Base-by-base conservation (phyloP, 1,284 basidiomycete genomes). In the Apiotrichum brassicae region DNA sequence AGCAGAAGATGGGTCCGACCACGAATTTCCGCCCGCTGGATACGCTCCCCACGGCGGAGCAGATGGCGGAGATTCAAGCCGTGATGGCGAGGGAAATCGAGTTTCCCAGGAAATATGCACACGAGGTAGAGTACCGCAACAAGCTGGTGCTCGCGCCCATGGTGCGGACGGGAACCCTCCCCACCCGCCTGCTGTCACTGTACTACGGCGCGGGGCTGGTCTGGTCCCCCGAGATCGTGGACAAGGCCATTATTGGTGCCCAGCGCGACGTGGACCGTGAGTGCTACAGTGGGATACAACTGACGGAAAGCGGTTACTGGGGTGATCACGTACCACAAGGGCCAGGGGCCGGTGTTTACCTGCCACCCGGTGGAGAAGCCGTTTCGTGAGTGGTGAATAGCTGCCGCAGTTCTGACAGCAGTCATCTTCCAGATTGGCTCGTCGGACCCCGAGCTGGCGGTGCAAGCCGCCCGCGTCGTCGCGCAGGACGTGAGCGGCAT, bases 171-270 rank as follows among this genome's bases (percentile, higher is more conserved):
- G 89, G 92, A 54, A 84, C 84, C 59, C 76, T 47, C 25, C 46
- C 56, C 14, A 46, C 51, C 58, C 83, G 91, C 34, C 72, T 94
- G 16, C 85, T 91, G 57, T 84, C 90, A 8, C 78, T 98, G 37
- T 91, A 94, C 62, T 86, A 97, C 65, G 94, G 94, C 2, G 94
- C 94, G 3, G 84, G 85, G 14, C 78, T 98, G 5, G 94, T 99
- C 1, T 99, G 95, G 95, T 85, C 88, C 11, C 95, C 94, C 0
- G 95, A 98, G 68, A 86, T 91, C 39, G 86, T 99, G 6, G 95
- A 99, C 74, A 90, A 87, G 71, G 95, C 95, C 13, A 92, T 99
- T 51, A 78, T 98, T 39, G 88, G 93, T 49, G 76, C 87, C 0
- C 80, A 84, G 58, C 79, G 94, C 48, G 80, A 78, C 20, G 89